These are phyloP conservation scores for Fusarium sp. DNA, from an alignment of 2,329 filamentous ascomycete species.

Conservation along the genomic window DNA sequence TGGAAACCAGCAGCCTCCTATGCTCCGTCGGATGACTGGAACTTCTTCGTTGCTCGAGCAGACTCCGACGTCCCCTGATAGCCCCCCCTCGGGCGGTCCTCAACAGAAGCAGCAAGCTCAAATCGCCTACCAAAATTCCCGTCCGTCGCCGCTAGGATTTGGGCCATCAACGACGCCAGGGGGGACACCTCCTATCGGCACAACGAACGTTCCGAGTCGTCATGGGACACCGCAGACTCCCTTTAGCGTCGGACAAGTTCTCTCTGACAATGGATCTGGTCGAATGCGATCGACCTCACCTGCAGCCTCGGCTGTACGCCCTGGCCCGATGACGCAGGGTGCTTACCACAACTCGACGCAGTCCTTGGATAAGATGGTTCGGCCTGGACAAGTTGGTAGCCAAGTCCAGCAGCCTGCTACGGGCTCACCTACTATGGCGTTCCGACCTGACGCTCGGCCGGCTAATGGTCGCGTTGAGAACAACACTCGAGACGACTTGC, in stretches of 20 bases:
- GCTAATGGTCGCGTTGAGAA: slow-evolving; percentile 15
- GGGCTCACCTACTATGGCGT: slow-evolving; percentile 29
- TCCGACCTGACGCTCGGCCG: slow-evolving; percentile 15
- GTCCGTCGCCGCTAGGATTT: slow-evolving; percentile 24
- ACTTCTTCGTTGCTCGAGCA: slow-evolving; percentile 29
- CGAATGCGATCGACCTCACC: slow-evolving; percentile 31
- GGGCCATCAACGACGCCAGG: slow-evolving; percentile 30
- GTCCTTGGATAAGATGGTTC: slow-evolving; percentile 35
- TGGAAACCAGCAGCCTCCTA: slow-evolving; percentile 17
- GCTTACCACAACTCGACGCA: slow-evolving; percentile 32
- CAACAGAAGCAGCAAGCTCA: slow-evolving; percentile 16
- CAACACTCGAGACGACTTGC: slow-evolving; percentile 23
- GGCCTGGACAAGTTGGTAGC: slow-evolving; percentile 10
- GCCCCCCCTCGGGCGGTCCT: slow-evolving; percentile 19
- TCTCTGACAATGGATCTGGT: slow-evolving; percentile 10
- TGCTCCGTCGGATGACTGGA: slow-evolving; percentile 28
- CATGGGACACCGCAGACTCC: slow-evolving; percentile 28
- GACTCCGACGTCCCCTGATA: slow-evolving; percentile 16
- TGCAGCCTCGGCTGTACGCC: slow-evolving; percentile 20
- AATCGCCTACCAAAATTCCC: slow-evolving; percentile 22
- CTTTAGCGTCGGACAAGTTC: slow-evolving; percentile 15
- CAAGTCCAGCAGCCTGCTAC: slow-evolving; percentile 24
- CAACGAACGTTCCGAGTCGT: slow-evolving; percentile 5
- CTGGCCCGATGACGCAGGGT: slow-evolving; percentile 23
- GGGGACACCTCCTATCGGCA: slow-evolving; percentile 23